A percentile compares a stretch with the other conserved stretches of the same genome.
These are phyloP conservation scores for Postia placenta DNA, from an alignment of 768 basidiomycete species.

Conservation along the genomic window DNA sequence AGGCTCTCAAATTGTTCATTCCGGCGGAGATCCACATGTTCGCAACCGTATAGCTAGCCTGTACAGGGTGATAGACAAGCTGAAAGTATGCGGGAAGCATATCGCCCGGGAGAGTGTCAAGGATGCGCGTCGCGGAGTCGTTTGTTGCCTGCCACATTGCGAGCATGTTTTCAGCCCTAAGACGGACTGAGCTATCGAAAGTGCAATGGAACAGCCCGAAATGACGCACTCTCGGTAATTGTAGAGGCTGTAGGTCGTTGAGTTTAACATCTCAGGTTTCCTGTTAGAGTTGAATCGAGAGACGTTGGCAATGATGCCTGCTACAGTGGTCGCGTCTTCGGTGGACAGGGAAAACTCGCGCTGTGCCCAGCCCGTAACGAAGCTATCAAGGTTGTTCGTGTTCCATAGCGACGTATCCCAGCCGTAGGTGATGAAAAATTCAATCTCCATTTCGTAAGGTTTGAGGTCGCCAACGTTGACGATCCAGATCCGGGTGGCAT, in stretches of 20 bases:
- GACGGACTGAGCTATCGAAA: neutral
- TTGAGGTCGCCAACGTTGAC: conserved; percentile 75
- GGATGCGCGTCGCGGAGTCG: conserved; percentile 46
- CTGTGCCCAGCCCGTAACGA: conserved; percentile 52
- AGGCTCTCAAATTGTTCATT: conserved; percentile 52
- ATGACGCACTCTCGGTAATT: conserved; percentile 67
- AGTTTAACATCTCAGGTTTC: conserved; percentile 61
- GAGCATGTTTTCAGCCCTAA: conserved; percentile 53
- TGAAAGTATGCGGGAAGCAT: conserved; percentile 63
- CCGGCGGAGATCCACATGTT: conserved; percentile 57
- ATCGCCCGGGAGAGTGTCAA: conserved; percentile 40
- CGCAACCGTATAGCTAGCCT: conserved; percentile 51
- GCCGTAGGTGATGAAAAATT: conserved; percentile 61
- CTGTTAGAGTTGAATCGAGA: conserved; percentile 52
- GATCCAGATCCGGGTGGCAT: conserved; percentile 59
- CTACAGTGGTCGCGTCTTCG: conserved; percentile 35
- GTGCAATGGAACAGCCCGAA: no score
- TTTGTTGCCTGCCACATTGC: conserved; percentile 44
- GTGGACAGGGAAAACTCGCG: conserved; percentile 53
- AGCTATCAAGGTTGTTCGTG: conserved; percentile 44
- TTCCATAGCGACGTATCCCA: conserved; percentile 57
- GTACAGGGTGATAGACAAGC: conserved; percentile 60
- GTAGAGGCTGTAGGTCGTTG: conserved; percentile 54
- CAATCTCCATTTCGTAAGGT: conserved; percentile 64
- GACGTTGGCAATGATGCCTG: conserved; percentile 48